Evolutionary conservation across 768 basidiomycete species (phyloP).

Genomic region (Kwoniella newhampshirensis): DNA sequence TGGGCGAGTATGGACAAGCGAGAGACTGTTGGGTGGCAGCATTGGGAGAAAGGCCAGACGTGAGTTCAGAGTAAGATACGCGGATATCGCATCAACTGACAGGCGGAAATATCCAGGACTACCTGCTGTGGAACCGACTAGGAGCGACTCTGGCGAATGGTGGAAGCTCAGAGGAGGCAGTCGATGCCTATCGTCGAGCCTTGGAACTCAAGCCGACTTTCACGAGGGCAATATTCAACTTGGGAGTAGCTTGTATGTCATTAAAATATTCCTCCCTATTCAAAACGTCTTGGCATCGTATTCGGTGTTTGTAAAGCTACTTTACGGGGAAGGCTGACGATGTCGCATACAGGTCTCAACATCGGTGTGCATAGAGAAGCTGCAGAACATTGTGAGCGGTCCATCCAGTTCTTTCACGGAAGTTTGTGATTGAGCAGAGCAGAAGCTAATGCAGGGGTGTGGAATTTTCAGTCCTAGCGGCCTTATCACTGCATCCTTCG

Average conservation of each 20-base stretch:
- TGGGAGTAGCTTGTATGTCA: slow-evolving; percentile 89
- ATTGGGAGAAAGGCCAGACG: slow-evolving; percentile 71
- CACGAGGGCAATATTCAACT: slow-evolving; percentile 95
- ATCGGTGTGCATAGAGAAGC: slow-evolving; percentile 94
- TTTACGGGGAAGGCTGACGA: too few relatives aligned
- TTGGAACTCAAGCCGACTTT: slow-evolving; percentile 88
- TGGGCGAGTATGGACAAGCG: slow-evolving; percentile 78
- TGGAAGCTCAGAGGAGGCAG: slow-evolving; percentile 87
- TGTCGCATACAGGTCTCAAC: slow-evolving; percentile 69
- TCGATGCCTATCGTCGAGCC: slow-evolving; percentile 73
- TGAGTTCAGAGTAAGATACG: slow-evolving; percentile 46
- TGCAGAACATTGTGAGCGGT: slow-evolving; percentile 71
- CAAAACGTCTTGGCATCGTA: too few relatives aligned
- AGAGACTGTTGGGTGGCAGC: slow-evolving; percentile 94
- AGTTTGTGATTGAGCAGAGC: not conserved
- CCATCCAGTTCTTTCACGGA: too few relatives aligned
- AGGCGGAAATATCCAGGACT: slow-evolving; percentile 63
- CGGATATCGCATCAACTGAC: not conserved
- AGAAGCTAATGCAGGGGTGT: not conserved
- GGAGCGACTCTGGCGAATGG: slow-evolving; percentile 95
- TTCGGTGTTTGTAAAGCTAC: too few relatives aligned
- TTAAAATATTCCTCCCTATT: too few relatives aligned
- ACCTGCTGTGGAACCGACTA: slow-evolving; percentile 89
- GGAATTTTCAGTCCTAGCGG: slow-evolving; percentile 39
- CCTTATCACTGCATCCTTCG: slow-evolving; percentile 39